Evolutionary conservation across 2,329 filamentous ascomycete genomes (phyloP), one percentile per base, ranked within the genome.

Genomic region (Cladorrhinum sp.): DNA sequence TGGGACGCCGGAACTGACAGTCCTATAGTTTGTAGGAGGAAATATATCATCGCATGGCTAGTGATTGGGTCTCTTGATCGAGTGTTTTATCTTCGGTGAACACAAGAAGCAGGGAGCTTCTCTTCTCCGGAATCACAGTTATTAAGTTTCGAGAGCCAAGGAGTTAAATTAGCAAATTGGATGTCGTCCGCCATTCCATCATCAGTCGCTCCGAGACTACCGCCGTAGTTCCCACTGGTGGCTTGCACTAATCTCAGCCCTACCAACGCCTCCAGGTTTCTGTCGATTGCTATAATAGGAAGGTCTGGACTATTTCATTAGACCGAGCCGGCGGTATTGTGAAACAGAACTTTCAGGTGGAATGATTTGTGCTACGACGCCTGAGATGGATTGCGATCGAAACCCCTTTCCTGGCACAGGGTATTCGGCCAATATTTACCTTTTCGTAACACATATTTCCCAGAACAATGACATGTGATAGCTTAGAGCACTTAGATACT

Each of bases 1-100:
- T 7, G 55, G 62, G 21, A 60, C 59, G 12, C 62, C 62, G n/a
- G 62, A 64, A 23, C 57, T 64, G 48, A 56, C 58, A n/a, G 20
- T 1, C 16, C 26, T 57, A 20, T 60, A 24, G 42, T 30, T 10
- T 30, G 26, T 30, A n/a, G 26, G 10, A 10, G 26, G 26, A 30
- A 10, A 30, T 30, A 10, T 30, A 30, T 10, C 10, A 4, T 30
- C 10, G 26, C 10, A 5, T 10, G 10, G 26, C 10, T 30, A 30
- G 10, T 30, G 26, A 30, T 5, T n/a, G n/a, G n/a, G n/a, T n/a
- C n/a, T n/a, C n/a, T n/a, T n/a, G n/a, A n/a, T n/a, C n/a, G n/a
- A n/a, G n/a, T n/a, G n/a, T n/a, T n/a, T n/a, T n/a, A n/a, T n/a
- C n/a, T n/a, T n/a, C n/a, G n/a, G n/a, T n/a, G n/a, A n/a, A n/a